Base-by-base conservation (phyloP, 2,329 filamentous ascomycete genomes). In the Fusarium sp. region DNA sequence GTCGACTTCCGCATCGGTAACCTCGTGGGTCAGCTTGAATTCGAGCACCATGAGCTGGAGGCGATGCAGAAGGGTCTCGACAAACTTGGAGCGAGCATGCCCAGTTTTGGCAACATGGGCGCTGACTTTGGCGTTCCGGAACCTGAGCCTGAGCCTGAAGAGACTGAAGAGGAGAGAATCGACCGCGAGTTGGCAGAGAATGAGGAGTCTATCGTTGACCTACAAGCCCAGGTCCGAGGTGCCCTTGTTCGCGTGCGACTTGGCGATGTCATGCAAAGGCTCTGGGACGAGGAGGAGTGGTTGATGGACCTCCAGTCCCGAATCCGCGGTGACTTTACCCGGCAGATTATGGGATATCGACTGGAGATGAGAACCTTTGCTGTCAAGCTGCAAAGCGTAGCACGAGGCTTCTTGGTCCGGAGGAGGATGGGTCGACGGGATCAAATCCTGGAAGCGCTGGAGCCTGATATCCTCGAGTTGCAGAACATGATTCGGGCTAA, bases 1-100 rank as follows among this genome's bases (percentile, higher is more conserved):
- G 93, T 98, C 43, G 93, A 95, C 80, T 98, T 99, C 83, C 92
- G 95, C 10, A 99, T 99, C 79, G 97, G 96, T 18, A 99, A 99
- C 79, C 88, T 99, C 50, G 95, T 99, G 66, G 97, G 97, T 37
- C 96, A 99, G 81, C 90, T 99, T 6, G 94, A 98, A 81, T 99
- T 99, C 79, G 97, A 98, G 80, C 95, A 98, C 79, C 96, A 98
- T 85, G 97, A 99, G 81, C 88, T 99, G 32, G 97, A 99, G 83
- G 95, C 95, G 71, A 98, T 95, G 84, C 97, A 99, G 80, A 98
- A 98, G 81, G 97, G 97, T 56, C 90, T 99, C 54, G 97, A 99
- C 85, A 97, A 97, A 83, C 92, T 97, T 73, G 97, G 97, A 64
- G 90, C 96, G 74, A 97, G 91, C 80, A 98, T 99, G 95, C 97